phyloP scores from a whole-genome alignment of 2,329 filamentous ascomycete genomes.

The Aspergillus luchuensis region DNA sequence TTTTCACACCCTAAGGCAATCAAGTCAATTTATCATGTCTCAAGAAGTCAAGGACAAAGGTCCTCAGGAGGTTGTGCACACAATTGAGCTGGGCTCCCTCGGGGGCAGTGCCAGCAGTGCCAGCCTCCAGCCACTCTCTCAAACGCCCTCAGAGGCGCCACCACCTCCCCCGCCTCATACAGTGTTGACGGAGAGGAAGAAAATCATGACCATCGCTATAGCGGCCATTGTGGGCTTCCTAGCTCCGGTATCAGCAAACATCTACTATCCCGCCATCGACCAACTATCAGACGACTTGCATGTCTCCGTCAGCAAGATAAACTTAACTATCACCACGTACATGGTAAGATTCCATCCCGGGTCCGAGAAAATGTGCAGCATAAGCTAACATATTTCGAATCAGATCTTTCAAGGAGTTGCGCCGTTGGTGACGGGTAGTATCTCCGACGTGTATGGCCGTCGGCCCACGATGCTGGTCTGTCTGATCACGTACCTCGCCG shows the following conservation, averaged over 20 bases:
- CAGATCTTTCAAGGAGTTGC: constrained; percentile 62
- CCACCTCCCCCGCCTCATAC: background rate
- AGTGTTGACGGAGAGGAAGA: background rate
- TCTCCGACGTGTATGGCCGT: constrained; percentile 62
- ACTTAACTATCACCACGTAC: constrained; percentile 54
- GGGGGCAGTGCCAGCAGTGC: background rate
- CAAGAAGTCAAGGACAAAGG: background rate
- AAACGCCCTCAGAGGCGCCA: background rate
- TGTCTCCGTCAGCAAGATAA: constrained; percentile 33
- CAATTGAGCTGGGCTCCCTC: background rate
- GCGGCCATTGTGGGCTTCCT: background rate
- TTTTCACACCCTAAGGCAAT: background rate
- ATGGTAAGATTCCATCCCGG: constrained; percentile 22
- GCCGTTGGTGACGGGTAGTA: constrained; percentile 62
- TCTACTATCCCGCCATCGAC: background rate
- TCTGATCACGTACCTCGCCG: constrained; percentile 48
- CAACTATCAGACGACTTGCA: background rate
- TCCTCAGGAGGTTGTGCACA: background rate
- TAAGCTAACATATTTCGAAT: background rate
- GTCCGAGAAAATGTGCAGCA: background rate
- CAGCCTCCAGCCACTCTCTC: background rate
- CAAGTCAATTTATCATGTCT: background rate
- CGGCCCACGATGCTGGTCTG: constrained; percentile 63
- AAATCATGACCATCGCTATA: background rate
- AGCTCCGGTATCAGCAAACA: background rate